Evolutionary conservation across 495 filamentous ascomycete genomes (phyloP).

Genomic region (Monascus purpureus): DNA sequence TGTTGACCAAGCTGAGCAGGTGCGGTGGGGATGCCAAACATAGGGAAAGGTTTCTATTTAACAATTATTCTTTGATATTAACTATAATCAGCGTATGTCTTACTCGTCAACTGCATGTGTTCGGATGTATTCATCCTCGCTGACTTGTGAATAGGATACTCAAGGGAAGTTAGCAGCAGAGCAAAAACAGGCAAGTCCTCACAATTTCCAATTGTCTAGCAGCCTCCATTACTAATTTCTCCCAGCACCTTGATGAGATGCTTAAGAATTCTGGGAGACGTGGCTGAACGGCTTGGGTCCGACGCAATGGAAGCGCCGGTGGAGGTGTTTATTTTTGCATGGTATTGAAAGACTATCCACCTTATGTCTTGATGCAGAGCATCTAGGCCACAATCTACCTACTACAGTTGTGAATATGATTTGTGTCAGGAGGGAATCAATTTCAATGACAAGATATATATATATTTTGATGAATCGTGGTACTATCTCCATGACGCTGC

Average conservation of each 20-base stretch:
- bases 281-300: conserved; percentile 2
- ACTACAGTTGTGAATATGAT: too few relatives aligned
- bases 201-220: background rate
- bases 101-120: too few relatives aligned
- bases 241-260: conserved; percentile 32
- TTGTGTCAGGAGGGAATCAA: too few relatives aligned
- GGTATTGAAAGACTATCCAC: too few relatives aligned
- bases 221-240: conserved; percentile 4
- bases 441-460: too few relatives aligned
- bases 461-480: too few relatives aligned
- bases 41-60: conserved; percentile 75
- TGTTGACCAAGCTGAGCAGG: conserved; percentile 53
- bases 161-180: conserved; percentile 67
- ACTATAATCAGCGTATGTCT: conserved; percentile 65
- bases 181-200: conserved; percentile 38
- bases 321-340: too few relatives aligned
- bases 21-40: conserved; percentile 62
- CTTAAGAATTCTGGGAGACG: conserved; percentile 29
- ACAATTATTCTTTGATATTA: conserved; percentile 84
- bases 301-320: too few relatives aligned
- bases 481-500: too few relatives aligned
- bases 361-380: too few relatives aligned
- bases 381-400: too few relatives aligned
- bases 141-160: conserved; percentile 39
- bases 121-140: conserved; percentile 1